Base-by-base conservation (phyloP, 441 rosid genomes). In the Adansonia gregorii region DNA sequence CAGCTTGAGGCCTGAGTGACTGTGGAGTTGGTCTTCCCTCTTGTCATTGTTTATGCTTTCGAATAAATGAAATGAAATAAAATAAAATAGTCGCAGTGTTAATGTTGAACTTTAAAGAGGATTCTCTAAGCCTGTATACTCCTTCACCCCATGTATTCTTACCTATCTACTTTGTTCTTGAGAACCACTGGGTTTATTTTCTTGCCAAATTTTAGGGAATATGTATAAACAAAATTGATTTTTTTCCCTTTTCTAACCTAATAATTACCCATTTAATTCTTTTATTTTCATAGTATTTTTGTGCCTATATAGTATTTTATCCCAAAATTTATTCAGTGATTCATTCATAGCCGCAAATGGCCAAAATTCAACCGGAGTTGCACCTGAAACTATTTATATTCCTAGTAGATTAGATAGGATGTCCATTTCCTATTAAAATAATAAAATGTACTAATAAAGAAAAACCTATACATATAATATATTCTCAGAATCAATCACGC, bases 1-100 rank as follows among this genome's bases (percentile, higher is more conserved):
- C 56, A 68, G 58, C 58, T 22, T 41, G 14, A 24, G 73, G 73
- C 74, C 17, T 71, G 60, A 80, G 89, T 76, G 89, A 88, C 74
- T 86, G 81, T 80, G 83, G 83, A 75, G 82, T 74, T 85, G 90
- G 81, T 79, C 67, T 76, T 81, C 78, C 74, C 39, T 65, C 51
- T 8, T 81, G 79, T 78, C 84, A 77, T 83, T 81, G 82, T 83
- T 85, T 77, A 65, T 79, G 81, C 8, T 75, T 83, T 78, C 27
- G 81, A 86, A 85, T 84, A 81, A 86, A 79, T 82, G 75, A 71
- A 45, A 74, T 43, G 60, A 48, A 63, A 35, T 45, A 68, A 71
- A 45, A 74, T 43, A 54, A 48, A 63, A 35, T 45, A 68, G 76
- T 11, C 11, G 35, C 65, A 10, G 41, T 11, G 41, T 45, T 59